Conservation (phyloP, 2,329 filamentous ascomycete species). For the Colletotrichum camelliae region DNA sequence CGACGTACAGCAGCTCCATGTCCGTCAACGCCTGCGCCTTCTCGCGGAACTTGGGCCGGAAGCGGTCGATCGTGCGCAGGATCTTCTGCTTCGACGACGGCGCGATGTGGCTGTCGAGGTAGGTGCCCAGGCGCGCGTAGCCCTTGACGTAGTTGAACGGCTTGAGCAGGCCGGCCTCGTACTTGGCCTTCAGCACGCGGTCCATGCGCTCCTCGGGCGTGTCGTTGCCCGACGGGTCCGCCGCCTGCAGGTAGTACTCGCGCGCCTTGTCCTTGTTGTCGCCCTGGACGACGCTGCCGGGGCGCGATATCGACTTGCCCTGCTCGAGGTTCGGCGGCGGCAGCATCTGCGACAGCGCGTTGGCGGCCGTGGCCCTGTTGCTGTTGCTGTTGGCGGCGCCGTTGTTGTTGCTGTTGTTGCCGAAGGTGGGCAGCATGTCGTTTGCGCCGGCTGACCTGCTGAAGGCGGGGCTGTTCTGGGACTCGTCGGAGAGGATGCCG, state of each 20-base stretch:
- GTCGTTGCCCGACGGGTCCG: conserved; percentile 85
- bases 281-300: conserved; percentile 63
- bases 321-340: conserved; percentile 51
- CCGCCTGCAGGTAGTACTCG: conserved; percentile 97
- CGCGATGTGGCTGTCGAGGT: conserved; percentile 89
- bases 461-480: conserved; percentile 54
- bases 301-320: conserved; percentile 63
- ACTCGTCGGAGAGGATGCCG: conserved; percentile 72
- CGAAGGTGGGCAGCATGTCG: conserved; percentile 55
- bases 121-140: conserved; percentile 86
- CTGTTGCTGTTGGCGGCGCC: conserved; percentile 12
- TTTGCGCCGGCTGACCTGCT: conserved; percentile 44
- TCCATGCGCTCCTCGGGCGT: conserved; percentile 95
- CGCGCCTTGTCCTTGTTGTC: conserved; percentile 77
- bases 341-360: conserved; percentile 41
- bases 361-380: conserved; percentile 26
- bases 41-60: conserved; percentile 94
- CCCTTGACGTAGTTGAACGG: conserved; percentile 99
- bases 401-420: conserved; percentile 40
- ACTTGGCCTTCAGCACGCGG: conserved; percentile 91
- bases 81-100: conserved; percentile 88
- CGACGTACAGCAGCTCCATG: conserved; percentile 91
- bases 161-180: conserved; percentile 91
- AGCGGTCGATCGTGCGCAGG: conserved; percentile 86
- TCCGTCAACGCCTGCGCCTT: conserved; percentile 92